Evolutionary conservation across 2,329 filamentous ascomycete genomes (phyloP), one percentile per base, ranked within the genome.

Genomic region (Fusarium sp.): DNA sequence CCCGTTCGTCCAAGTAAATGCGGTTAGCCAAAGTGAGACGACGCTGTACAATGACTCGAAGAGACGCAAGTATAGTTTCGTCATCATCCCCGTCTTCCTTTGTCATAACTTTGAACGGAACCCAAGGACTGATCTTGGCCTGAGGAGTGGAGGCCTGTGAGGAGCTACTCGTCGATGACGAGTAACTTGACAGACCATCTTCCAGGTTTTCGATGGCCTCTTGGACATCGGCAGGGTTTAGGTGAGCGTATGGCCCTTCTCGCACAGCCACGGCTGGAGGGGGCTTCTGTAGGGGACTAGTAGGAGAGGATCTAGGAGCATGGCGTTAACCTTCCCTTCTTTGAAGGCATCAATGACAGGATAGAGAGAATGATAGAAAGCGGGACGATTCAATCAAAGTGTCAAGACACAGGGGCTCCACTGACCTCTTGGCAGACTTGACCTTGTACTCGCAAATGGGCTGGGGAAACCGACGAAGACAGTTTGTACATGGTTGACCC

Each of bases 401-500:
- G 8, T 18, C 4, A 7, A 39, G 28, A 12, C 13, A 7, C 9
- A 10, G 2, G 8, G 40, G 11, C 13, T 10, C 18, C 31, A 70
- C 68, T 50, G 2, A 76, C 74, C 52, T 73, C 37, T 65, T 73
- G 3, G 74, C 47, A n/a, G 65, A 44, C 31, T 74, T 78, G n/a
- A 61, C 43, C 37, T 75, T 74, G 60, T 88, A 88, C 67, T 86
- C 81, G 73, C 86, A 88, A 7, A 78, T 71, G 1, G 86, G 86
- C 55, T 83, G 84, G 1, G 86, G 86, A 65, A 86, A 88, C 31
- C 86, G 81, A 39, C 86, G 83, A 27, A 81, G 78, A 68, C 86
- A 88, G 71, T 88, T 87, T 44, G 82, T 83, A 76, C 86, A 88
- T 13, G 86, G 86, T 31, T 86, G 84, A 28, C 83, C 82, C 70